Conservation (phyloP, 2,329 filamentous ascomycete genomes). For the Alternaria tenuissima region DNA sequence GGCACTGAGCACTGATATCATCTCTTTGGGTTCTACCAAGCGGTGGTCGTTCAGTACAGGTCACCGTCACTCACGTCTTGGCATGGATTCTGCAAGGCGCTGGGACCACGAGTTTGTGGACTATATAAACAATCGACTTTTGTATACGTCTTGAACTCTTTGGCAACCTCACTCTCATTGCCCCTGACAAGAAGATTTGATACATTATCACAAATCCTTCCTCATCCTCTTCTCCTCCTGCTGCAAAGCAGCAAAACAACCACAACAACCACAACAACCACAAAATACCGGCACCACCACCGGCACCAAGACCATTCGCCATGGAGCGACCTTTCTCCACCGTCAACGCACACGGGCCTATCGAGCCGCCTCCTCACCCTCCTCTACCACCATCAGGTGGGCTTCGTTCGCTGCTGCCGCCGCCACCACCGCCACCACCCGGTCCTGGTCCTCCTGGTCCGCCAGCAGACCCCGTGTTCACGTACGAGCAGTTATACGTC, state of each 20-base stretch:
- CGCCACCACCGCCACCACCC: no score
- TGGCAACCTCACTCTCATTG: not conserved
- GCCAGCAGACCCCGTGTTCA: not conserved
- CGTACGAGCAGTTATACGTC: not conserved
- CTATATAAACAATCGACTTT: not conserved
- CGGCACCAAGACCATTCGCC: not conserved
- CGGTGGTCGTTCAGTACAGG: not conserved
- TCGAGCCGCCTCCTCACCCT: no score
- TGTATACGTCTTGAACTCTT: not conserved
- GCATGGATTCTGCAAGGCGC: not conserved
- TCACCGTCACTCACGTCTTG: constrained; percentile 4
- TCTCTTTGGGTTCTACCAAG: not conserved
- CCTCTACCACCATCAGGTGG: no score
- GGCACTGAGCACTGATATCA: not conserved
- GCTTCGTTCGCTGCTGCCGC: no score
- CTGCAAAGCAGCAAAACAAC: not conserved
- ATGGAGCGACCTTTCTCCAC: not conserved
- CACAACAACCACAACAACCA: not conserved
- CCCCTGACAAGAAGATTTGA: not conserved
- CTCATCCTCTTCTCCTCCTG: not conserved
- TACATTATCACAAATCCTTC: not conserved
- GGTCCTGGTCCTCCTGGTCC: no score
- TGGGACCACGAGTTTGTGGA: not conserved
- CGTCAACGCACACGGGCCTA: no score
- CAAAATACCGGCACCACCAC: not conserved